These are phyloP conservation scores for Periconia sp. DNA, from an alignment of 2,329 filamentous ascomycete genomes.

Conservation along the genomic window DNA sequence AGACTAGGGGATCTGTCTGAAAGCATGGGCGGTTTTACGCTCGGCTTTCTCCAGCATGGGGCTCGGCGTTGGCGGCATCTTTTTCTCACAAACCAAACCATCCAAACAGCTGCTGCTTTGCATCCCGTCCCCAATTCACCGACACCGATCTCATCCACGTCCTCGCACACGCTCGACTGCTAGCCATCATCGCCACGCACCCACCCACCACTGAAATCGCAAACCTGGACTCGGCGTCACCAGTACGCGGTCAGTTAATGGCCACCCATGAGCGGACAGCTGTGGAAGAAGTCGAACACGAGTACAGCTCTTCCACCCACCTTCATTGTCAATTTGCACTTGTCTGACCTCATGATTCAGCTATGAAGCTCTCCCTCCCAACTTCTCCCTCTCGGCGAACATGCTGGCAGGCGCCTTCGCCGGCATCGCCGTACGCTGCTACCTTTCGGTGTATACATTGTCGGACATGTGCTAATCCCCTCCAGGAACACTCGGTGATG, in stretches of 20 bases:
- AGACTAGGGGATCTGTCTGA: not conserved
- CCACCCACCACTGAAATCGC: slow-evolving; percentile 20
- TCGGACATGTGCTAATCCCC: slow-evolving; percentile 23
- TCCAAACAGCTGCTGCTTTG: slow-evolving; percentile 22
- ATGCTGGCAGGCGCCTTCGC: slow-evolving; percentile 97
- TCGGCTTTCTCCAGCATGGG: not conserved
- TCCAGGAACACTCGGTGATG: slow-evolving; percentile 96
- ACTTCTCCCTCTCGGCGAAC: slow-evolving; percentile 91
- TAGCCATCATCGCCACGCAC: slow-evolving; percentile 3
- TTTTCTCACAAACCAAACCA: slow-evolving; percentile 7
- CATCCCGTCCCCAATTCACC: slow-evolving; percentile 1
- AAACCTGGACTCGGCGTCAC: slow-evolving; percentile 40
- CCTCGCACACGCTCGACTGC: slow-evolving; percentile 5
- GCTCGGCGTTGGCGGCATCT: slow-evolving; percentile 28
- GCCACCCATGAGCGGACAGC: slow-evolving; percentile 42
- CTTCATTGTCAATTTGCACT: slow-evolving; percentile 1
- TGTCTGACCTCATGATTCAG: slow-evolving; percentile 44
- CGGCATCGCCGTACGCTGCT: slow-evolving; percentile 77
- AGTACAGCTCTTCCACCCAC: slow-evolving; percentile 33
- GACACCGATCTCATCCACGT: slow-evolving; percentile 10
- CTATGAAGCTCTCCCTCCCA: slow-evolving; percentile 92
- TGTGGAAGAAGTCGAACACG: slow-evolving; percentile 44
- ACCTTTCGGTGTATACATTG: slow-evolving; percentile 8
- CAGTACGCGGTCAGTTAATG: slow-evolving; percentile 42
- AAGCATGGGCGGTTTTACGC: not conserved